These are phyloP conservation scores for Daldinia loculata DNA, from an alignment of 495 filamentous ascomycete species.

Conservation along the genomic window DNA sequence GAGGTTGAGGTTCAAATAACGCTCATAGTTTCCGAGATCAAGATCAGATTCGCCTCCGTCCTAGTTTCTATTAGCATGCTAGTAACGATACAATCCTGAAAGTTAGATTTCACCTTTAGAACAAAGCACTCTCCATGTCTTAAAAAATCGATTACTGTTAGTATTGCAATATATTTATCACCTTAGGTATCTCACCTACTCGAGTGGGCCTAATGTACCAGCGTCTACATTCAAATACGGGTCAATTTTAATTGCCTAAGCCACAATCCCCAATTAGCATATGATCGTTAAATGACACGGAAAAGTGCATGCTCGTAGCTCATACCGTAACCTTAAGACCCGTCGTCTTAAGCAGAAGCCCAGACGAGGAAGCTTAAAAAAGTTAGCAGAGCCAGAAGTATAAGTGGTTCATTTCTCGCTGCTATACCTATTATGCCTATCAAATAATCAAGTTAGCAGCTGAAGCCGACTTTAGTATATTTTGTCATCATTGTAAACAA, in stretches of 20 bases:
- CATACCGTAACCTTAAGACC: constrained; percentile 66
- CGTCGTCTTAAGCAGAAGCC: constrained; percentile 83
- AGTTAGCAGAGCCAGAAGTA: constrained; percentile 26
- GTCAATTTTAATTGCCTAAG: constrained; percentile 70
- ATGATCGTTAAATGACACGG: not conserved
- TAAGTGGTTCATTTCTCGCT: not conserved
- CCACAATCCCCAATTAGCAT: not conserved
- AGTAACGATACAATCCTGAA: not conserved
- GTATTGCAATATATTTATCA: constrained; percentile 5
- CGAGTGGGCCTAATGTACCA: constrained; percentile 72
- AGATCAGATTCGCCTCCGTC: constrained; percentile 88
- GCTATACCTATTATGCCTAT: constrained; percentile 33
- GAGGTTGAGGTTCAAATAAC: constrained; percentile 68
- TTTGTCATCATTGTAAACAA: not conserved
- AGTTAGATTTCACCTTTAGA: constrained; percentile 47
- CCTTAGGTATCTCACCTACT: constrained; percentile 60
- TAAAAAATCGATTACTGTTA: constrained; percentile 6
- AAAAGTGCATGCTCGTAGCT: constrained; percentile 3
- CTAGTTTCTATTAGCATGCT: constrained; percentile 18
- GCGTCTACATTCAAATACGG: constrained; percentile 89
- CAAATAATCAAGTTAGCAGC: constrained; percentile 5
- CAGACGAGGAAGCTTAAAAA: constrained; percentile 54
- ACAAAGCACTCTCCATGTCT: constrained; percentile 56
- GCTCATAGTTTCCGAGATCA: constrained; percentile 96
- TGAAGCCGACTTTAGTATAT: constrained; percentile 65